phyloP scores from a whole-genome alignment of 2,329 filamentous ascomycete species.

The Talaromyces sp. region DNA sequence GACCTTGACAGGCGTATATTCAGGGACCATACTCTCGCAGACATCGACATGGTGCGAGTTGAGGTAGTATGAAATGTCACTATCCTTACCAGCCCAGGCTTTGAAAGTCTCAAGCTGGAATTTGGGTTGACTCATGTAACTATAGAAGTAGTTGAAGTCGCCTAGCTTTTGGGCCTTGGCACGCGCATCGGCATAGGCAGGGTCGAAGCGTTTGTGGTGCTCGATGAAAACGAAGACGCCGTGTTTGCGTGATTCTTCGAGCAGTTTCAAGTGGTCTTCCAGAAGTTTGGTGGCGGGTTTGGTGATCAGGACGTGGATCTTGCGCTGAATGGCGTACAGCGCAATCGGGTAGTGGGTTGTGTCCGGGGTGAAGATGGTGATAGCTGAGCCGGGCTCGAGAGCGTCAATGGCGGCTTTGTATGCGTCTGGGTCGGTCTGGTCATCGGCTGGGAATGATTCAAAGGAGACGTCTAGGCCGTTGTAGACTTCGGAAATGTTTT shows the following conservation, averaged over 20 bases:
- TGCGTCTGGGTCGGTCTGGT: slow-evolving; percentile 67
- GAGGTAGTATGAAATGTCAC: slow-evolving; percentile 92
- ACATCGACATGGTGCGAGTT: slow-evolving; percentile 94
- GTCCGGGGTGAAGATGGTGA: slow-evolving; percentile 95
- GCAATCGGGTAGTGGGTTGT: slow-evolving; percentile 91
- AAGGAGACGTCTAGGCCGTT: slow-evolving; percentile 86
- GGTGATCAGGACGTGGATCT: slow-evolving; percentile 87
- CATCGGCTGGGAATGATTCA: slow-evolving; percentile 73
- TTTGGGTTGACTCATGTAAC: slow-evolving; percentile 92
- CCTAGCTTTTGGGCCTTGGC: slow-evolving; percentile 72
- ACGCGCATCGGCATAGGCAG: slow-evolving; percentile 83
- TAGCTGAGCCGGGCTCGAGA: slow-evolving; percentile 75
- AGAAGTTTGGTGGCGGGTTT: slow-evolving; percentile 89
- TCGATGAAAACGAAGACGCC: slow-evolving; percentile 89
- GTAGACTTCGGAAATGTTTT: slow-evolving; percentile 84
- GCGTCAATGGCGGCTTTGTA: slow-evolving; percentile 88
- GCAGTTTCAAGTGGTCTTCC: slow-evolving; percentile 70
- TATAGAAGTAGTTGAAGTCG: slow-evolving; percentile 98
- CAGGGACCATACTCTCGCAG: slow-evolving; percentile 85
- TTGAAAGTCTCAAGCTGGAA: slow-evolving; percentile 91
- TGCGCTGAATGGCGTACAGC: slow-evolving; percentile 81
- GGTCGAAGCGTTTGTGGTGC: slow-evolving; percentile 95
- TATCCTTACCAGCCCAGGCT: slow-evolving; percentile 86
- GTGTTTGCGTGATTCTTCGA: slow-evolving; percentile 66
- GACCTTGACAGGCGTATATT: slow-evolving; percentile 72